Base-by-base conservation (phyloP, 2,329 filamentous ascomycete genomes). In the Paecilomyces fulvus region DNA sequence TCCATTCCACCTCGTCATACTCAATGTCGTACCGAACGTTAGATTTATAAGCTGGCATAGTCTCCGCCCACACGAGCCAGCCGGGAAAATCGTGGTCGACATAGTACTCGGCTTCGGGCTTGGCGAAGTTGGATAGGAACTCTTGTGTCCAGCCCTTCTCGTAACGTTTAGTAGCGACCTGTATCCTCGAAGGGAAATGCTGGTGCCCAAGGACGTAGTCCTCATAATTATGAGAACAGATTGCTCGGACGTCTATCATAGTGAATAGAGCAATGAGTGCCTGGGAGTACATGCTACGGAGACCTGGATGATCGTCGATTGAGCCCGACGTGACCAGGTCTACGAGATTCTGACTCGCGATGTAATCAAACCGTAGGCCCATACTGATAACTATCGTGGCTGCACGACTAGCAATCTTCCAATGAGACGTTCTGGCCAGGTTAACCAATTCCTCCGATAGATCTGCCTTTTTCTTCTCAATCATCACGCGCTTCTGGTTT, bases 51-150 rank as follows among this genome's bases (percentile, higher is more conserved):
- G 87, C 94, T 12, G 85, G 86, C 78, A 97, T 92, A 30, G 81
- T 84, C 72, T 94, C 90, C 54, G 88, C 88, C 94, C 94, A 99
- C 0, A 95, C 91, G 17, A 99, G 80, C 95, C 95, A 99, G 30
- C 94, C 94, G 3, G 92, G 90, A 68, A 95, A 89, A 68, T 97
- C 92, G 55, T 85, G 83, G 68, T 99, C 94, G 50, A 97, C 85
- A 69, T 92, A 95, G 70, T 95, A 96, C 60, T 95, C 86, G 0
- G 90, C 86, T 30, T 85, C 86, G 5, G 87, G 85, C 51, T 88
- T 81, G 9, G 86, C 85, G 70, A 99, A 99, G 21, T 83, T 81
- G 1, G 84, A 80, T 0, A 99, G 78, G 67, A 90, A 95, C 23
- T 86, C 82, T 55, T 86, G 73, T 0, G 94, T 99, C 80, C 90